These are phyloP conservation scores for Ilex asprella DNA, from an alignment of 257 asterid species.

Conservation along the genomic window DNA sequence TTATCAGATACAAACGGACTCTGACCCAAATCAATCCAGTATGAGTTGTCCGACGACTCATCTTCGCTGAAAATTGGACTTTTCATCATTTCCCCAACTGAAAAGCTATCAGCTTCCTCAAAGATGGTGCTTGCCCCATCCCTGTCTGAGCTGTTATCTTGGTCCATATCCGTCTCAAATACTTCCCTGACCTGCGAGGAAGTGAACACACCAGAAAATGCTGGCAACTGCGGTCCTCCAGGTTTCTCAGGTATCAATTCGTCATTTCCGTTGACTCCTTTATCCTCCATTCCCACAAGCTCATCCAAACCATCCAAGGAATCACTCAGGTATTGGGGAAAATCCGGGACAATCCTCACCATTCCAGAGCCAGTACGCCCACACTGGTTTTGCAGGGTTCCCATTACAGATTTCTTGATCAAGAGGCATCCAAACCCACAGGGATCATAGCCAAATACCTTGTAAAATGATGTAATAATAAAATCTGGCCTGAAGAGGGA, in stretches of 20 bases:
- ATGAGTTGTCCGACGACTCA: slow-evolving; percentile 86
- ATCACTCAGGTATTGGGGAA: slow-evolving; percentile 21
- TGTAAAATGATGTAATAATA: slow-evolving; percentile 29
- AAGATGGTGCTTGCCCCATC: slow-evolving; percentile 94
- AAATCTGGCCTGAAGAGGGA: slow-evolving; percentile 32
- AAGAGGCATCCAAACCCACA: slow-evolving; percentile 27
- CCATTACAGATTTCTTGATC: slow-evolving; percentile 31
- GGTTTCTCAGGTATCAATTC: slow-evolving; percentile 35
- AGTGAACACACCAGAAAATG: slow-evolving; percentile 95
- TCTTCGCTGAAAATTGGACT: slow-evolving; percentile 97
- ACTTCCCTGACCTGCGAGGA: slow-evolving; percentile 97
- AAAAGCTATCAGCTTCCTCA: slow-evolving; percentile 84
- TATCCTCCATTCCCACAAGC: slow-evolving; percentile 8
- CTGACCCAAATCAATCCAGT: slow-evolving; percentile 98
- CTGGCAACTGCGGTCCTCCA: slow-evolving; percentile 73
- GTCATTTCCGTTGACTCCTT: slow-evolving; percentile 4
- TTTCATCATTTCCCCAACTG: slow-evolving; percentile 91
- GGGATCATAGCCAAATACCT: slow-evolving; percentile 27
- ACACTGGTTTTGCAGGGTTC: slow-evolving; percentile 18
- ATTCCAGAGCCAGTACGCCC: slow-evolving; percentile 28
- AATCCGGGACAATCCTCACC: slow-evolving; percentile 22
- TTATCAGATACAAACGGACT: slow-evolving; percentile 72
- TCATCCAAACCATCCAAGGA: slow-evolving; percentile 21
- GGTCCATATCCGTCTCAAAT: slow-evolving; percentile 87
- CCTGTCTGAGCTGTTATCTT: slow-evolving; percentile 78